These are phyloP conservation scores for Suillus alpinus DNA, from an alignment of 768 basidiomycete genomes.

Conservation along the genomic window DNA sequence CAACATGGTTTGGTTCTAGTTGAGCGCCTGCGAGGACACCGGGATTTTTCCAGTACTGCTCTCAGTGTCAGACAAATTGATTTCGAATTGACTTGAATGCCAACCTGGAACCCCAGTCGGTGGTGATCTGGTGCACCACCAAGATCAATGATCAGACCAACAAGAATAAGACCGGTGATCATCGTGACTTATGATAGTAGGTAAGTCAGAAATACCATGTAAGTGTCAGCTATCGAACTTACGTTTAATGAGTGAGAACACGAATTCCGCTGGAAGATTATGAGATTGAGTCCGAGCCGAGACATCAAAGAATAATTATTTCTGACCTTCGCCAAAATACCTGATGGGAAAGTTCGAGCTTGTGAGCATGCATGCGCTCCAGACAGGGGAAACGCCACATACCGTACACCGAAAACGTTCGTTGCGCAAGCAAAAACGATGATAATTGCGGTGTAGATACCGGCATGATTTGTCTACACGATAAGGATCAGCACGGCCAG, in stretches of 20 bases:
- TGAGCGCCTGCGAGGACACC: conserved; percentile 40
- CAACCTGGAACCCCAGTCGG: conserved; percentile 64
- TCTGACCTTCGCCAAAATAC: conserved; percentile 62
- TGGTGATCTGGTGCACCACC: conserved; percentile 73
- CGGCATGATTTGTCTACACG: conserved; percentile 44
- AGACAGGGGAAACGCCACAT: background rate
- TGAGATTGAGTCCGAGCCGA: background rate
- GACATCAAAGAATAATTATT: conserved; percentile 5
- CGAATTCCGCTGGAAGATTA: conserved; percentile 50
- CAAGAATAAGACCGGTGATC: conserved; percentile 58
- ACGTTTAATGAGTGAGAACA: conserved; percentile 67
- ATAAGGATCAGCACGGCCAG: background rate
- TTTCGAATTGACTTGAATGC: conserved; percentile 13
- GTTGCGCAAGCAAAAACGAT: conserved; percentile 54
- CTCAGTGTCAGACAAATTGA: background rate
- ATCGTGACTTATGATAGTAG: conserved; percentile 42
- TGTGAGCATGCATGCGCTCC: background rate
- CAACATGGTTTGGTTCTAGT: conserved; percentile 27
- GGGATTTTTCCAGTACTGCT: conserved; percentile 68
- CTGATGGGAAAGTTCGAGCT: conserved; percentile 26
- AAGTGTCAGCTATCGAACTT: conserved; percentile 13
- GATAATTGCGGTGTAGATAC: conserved; percentile 59
- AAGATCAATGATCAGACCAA: conserved; percentile 67
- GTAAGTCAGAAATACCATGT: background rate
- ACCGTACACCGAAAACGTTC: conserved; percentile 73